A percentile compares a stretch with the other conserved stretches of the same genome.
Conservation (phyloP, 345 rosid species). For the Salix dunnii region DNA sequence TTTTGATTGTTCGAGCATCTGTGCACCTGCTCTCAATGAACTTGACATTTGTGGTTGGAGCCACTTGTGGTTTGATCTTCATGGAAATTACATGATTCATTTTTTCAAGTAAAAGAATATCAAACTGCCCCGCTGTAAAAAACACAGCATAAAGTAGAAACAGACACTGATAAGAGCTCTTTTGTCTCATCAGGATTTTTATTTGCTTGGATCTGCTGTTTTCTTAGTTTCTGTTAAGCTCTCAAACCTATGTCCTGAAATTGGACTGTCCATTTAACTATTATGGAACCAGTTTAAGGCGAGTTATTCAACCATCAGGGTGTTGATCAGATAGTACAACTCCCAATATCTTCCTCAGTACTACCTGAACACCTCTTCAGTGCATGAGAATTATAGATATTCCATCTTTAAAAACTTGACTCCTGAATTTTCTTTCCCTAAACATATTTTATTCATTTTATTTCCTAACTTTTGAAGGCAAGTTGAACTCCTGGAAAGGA, state of each 20-base stretch:
- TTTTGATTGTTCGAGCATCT: neutral
- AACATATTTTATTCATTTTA: slow-evolving; percentile 6
- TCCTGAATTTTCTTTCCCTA: neutral
- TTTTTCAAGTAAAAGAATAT: neutral
- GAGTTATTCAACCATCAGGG: neutral
- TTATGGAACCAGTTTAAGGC: neutral
- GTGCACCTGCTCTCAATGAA: neutral
- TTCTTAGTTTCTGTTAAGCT: neutral
- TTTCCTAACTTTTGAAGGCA: slow-evolving; percentile 41
- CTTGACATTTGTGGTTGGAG: neutral
- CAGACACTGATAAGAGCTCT: neutral
- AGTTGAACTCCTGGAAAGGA: slow-evolving; percentile 75
- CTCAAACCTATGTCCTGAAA: neutral
- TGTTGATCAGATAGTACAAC: neutral
- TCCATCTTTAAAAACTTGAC: neutral
- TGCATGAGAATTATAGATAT: neutral
- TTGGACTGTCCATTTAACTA: neutral
- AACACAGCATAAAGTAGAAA: neutral
- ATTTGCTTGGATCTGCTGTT: neutral
- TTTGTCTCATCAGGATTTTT: neutral
- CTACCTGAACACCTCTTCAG: neutral
- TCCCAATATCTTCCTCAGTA: neutral
- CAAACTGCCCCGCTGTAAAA: neutral
- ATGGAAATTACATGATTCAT: neutral
- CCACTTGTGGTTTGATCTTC: neutral